Percentiles rank a stretch among this genome's conserved stretches.
phyloP scores from a whole-genome alignment of 1,284 basidiomycete species.

The Dichomitus squalens region DNA sequence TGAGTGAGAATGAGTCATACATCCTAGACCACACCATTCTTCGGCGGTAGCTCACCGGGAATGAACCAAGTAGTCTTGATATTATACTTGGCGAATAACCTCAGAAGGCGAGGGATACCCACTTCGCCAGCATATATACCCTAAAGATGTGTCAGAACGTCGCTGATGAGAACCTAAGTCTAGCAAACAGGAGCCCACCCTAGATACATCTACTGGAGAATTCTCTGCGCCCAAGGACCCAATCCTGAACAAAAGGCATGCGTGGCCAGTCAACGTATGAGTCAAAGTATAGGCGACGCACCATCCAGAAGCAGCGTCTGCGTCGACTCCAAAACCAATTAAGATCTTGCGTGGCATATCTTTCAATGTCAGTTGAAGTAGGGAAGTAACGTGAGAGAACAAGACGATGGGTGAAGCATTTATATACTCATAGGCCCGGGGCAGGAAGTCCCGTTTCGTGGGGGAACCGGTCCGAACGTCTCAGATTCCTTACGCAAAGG shows the following conservation, averaged over 20 bases:
- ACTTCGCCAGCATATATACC: slow-evolving; percentile 78
- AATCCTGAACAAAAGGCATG: slow-evolving; percentile 47
- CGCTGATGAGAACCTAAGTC: too few species aligned
- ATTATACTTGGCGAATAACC: slow-evolving; percentile 71
- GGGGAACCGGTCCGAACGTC: too few species aligned
- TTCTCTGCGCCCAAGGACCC: slow-evolving; percentile 73
- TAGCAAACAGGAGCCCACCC: slow-evolving; percentile 34
- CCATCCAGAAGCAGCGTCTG: slow-evolving; percentile 38
- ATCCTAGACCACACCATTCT: background rate
- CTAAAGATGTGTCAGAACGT: slow-evolving; percentile 29
- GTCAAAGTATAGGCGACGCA: slow-evolving; percentile 2
- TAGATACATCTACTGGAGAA: slow-evolving; percentile 64
- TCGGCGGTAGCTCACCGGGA: slow-evolving; percentile 47
- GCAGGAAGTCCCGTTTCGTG: too few species aligned
- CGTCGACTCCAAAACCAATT: slow-evolving; percentile 38
- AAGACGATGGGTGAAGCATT: too few species aligned
- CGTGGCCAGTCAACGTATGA: background rate
- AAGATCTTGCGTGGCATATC: too few species aligned
- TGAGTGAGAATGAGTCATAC: slow-evolving; percentile 21
- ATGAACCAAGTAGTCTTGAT: slow-evolving; percentile 77
- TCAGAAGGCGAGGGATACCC: slow-evolving; percentile 67
- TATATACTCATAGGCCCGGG: too few species aligned
- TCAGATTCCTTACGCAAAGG: too few species aligned
- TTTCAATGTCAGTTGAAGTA: too few species aligned
- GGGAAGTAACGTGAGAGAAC: too few species aligned